Evolutionary conservation across 2,329 filamentous ascomycete genomes (phyloP), one percentile per base, ranked within the genome.

Genomic region (Aspergillus amoenus): DNA sequence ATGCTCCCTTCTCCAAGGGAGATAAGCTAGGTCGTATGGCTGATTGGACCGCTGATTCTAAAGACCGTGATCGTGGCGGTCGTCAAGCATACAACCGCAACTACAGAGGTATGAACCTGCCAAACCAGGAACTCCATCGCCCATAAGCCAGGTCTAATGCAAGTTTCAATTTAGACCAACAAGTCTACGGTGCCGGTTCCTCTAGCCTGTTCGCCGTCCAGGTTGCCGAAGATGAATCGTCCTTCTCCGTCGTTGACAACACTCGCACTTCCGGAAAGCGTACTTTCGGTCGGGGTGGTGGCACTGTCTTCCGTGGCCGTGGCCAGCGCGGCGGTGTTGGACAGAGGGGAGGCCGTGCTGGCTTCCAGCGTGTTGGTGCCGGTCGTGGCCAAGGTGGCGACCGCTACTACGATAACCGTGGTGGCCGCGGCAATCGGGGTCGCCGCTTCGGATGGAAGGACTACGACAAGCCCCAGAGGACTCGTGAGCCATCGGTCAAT

Each of bases 21-120:
- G 94, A 99, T 82, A 97, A 97, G 84, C 83, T 99, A 59, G 94
- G 94, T 72, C 93, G 94, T 76, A 97, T 99, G 93, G 94, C 94
- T 60, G 94, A 99, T 82, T 99, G 94, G 94, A 96, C 93, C 17
- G 73, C 87, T 47, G 94, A 97, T 73, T 87, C 90, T 75, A 97
- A 97, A 79, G 84, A 86, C 66, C 71, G 74, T 66, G 81, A 83
- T 60, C 82, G 92, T 70, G 89, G 89, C 66, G 90, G 91, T 61
- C 83, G 93, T 73, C 87, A 90, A 76, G 90, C 94, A 73, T 97
- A 96, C 78, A 92, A 93, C 77, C 85, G 93, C 67, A 94, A 93
- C 77, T 97, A 89, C 79, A 88, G 94, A 86, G 93, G 93, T 96
- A 77, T 61, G 74, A 67, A 43, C 24, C 27, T 41, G 2, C 37